Base-by-base conservation (phyloP, 1,284 basidiomycete species). In the Cutaneotrichosporon sp. region DNA sequence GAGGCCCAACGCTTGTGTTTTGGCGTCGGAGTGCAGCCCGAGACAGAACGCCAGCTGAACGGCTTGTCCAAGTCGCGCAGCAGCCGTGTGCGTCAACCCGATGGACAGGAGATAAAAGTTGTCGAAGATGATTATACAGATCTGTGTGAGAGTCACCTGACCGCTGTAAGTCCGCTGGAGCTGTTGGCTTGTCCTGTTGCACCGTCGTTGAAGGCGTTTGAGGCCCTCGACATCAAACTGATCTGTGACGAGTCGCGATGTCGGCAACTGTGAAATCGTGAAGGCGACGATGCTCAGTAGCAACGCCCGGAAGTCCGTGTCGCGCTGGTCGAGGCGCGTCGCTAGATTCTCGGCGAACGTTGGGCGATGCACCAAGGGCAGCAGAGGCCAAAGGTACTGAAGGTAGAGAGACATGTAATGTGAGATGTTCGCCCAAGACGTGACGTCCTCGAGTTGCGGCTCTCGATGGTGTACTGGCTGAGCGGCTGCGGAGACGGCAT, bases 321-420 rank as follows among this genome's bases (percentile, higher is more conserved):
- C 74, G 20, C 63, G 45, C 43, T 64, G 51, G 59, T 75, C 74
- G 41, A 68, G 53, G 33, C 74, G 59, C 19, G 70, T 68, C 9
- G 70, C 70, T 12, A 75, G 59, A 34, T 70, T 59, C 47, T 71
- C 67, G 0, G 68, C 67, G 46, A 74, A 75, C 6, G 71, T 74
- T 16, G 70, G 71, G n/a, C 71, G 66, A 39, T 75, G 74, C 3
- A 75, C 71, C 12, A 75, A 62, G 16, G 74, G 74, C 25, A 72
- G 46, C 9, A 74, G 52, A 3, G 72, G 70, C 46, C 72, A 74
- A 5, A 72, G 62, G 58, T 72, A 71, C 52, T 69, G 64, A 12
- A 75, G 58, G 55, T 72, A 74, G 4, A 75, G 63, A 9, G 68
- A 69, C 42, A 72, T 70, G 54, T 71, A 75, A 46, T 72, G 70